Conservation (phyloP, 2,329 filamentous ascomycete species). For the Pseudocercospora pini-densiflorae region DNA sequence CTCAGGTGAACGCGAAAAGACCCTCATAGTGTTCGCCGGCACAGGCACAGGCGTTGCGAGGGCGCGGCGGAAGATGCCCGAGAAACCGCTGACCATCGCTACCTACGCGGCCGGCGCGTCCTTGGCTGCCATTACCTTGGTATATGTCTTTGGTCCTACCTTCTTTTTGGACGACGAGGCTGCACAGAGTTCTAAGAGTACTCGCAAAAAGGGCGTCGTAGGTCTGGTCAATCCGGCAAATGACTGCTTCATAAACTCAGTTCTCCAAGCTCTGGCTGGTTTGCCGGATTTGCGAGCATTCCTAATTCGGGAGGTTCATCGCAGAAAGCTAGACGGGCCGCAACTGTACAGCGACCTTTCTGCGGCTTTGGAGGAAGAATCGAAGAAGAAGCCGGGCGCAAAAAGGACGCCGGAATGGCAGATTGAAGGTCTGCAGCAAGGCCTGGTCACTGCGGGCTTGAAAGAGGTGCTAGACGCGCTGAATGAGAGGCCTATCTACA, state of each 20-base stretch:
- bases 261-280: constrained; percentile 90
- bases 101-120: constrained; percentile 96
- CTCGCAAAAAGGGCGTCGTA: constrained; percentile 83
- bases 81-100: constrained; percentile 80
- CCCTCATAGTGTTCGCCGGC: constrained; percentile 38
- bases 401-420: constrained; percentile 50
- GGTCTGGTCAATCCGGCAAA: constrained; percentile 91
- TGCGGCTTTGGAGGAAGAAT: constrained; percentile 62
- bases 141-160: constrained; percentile 98
- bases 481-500: constrained; percentile 91
- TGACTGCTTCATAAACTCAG: constrained; percentile 83
- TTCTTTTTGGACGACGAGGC: constrained; percentile 89
- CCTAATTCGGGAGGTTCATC: constrained; percentile 87
- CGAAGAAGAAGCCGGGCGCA: constrained; percentile 56
- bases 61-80: constrained; percentile 64
- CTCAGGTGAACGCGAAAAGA: constrained; percentile 29
- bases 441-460: constrained; percentile 80
- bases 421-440: constrained; percentile 70
- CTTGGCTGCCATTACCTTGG: constrained; percentile 88
- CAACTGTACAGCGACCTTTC: constrained; percentile 70
- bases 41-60: constrained; percentile 29
- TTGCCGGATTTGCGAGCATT: constrained; percentile 88
- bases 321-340: constrained; percentile 76
- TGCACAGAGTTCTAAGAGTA: constrained; percentile 57
- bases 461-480: constrained; percentile 92